These are phyloP conservation scores for Crithidia fasciculata DNA, from an alignment of 208 protist species.

Conservation along the genomic window DNA sequence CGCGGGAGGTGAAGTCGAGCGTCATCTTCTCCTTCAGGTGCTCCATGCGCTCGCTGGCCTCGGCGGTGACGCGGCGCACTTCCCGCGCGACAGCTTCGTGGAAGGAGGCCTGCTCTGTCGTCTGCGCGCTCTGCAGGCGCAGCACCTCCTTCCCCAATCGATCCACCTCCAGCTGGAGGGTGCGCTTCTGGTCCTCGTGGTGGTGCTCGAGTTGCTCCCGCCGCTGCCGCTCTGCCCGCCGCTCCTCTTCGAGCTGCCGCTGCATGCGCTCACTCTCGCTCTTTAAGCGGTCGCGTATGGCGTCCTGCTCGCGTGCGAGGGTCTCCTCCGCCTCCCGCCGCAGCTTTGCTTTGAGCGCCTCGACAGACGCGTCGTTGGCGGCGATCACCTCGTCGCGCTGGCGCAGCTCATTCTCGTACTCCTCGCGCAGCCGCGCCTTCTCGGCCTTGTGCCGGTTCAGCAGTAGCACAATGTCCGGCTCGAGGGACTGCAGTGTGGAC, in stretches of 20 bases:
- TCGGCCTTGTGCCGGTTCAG: conserved; percentile 92
- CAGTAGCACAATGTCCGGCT: conserved; percentile 93
- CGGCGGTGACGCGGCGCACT: conserved; percentile 64
- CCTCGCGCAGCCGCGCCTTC: conserved; percentile 87
- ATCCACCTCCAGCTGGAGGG: conserved; percentile 71
- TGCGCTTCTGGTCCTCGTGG: conserved; percentile 65
- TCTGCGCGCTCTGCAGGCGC: conserved; percentile 49
- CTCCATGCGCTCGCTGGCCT: conserved; percentile 63
- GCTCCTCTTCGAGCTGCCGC: conserved; percentile 73
- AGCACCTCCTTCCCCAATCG: conserved; percentile 70
- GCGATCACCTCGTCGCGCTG: conserved; percentile 80
- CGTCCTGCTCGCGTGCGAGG: conserved; percentile 64
- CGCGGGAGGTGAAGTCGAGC: conserved; percentile 62
- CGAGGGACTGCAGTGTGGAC: conserved; percentile 88
- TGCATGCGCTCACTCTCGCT: conserved; percentile 67
- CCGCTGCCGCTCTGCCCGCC: conserved; percentile 42
- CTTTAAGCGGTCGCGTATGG: conserved; percentile 50
- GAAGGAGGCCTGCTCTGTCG: conserved; percentile 68
- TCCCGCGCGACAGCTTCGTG: conserved; percentile 75
- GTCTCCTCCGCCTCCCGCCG: conserved; percentile 64
- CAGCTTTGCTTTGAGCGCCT: conserved; percentile 66
- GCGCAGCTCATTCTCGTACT: conserved; percentile 89
- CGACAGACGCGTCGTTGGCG: conserved; percentile 75
- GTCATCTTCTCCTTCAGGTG: conserved; percentile 72
- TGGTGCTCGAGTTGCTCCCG: conserved; percentile 71